Evolutionary conservation across 2,329 filamentous ascomycete species (phyloP), one percentile per base, ranked within the genome.

Genomic region (Aspergillus sp.): DNA sequence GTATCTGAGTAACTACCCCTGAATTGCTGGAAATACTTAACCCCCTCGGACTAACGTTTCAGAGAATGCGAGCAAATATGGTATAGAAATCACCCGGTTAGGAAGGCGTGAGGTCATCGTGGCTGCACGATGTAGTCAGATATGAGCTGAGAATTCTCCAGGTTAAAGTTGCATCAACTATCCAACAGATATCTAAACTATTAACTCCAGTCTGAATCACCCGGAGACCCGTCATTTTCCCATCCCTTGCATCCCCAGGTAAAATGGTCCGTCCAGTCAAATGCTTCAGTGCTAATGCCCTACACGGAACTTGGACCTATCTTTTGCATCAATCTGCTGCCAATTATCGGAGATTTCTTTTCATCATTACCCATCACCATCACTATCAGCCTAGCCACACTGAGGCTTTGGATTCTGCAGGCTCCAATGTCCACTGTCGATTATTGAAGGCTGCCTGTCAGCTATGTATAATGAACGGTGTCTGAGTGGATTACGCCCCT

Each of bases 301-400:
- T 32, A 8, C 53, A 21, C 53, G 7, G 10, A 41, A 10, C 38
- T 48, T 36, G 32, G 32, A 59, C 53, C 30, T 53, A 25, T 59
- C 57, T 43, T 54, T 38, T 59, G 25, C 51, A 59, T 59, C 50
- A 47, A 30, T 54, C 57, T 39, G 39, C 23, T 55, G 23, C 25
- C 25, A 15, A 59, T 23, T 19, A n/a, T 59, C 57, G 57, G 57
- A 59, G 50, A 59, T 48, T 54, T 56, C 47, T 50, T 54, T 54
- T 56, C 47, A 41, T n/a, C 47, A 12, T 17, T 45, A n/a, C 21
- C 21, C 43, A 7, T 30, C 30, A 28, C 7, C 48, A 51, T 30
- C 55, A 51, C 41, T 10, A 39, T 30, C 55, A 50, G 43, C 21
- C 47, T 30, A 57, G 47, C 55, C 55, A 50, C 45, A 47, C 45